Evolutionary conservation across 2,329 filamentous ascomycete species (phyloP).

Genomic region (Ascochyta fabae): DNA sequence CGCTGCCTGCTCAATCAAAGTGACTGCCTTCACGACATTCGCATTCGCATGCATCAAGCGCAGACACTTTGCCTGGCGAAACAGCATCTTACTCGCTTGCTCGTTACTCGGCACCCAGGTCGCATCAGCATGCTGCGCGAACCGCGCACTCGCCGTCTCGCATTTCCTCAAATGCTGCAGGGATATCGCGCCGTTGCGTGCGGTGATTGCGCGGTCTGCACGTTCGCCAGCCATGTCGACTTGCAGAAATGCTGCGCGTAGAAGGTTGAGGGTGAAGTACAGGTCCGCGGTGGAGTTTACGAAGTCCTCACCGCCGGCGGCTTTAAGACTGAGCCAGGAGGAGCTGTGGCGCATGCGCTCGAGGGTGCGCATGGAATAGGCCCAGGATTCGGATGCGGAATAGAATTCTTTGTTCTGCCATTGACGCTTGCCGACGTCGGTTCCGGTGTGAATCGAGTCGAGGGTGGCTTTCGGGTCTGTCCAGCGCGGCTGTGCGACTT

Average conservation of each 20-base stretch:
- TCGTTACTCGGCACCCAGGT: constrained; percentile 33
- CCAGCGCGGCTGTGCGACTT: constrained; percentile 33
- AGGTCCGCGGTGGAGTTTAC: constrained; percentile 33
- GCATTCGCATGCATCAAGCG: constrained; percentile 21
- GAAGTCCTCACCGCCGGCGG: constrained; percentile 31
- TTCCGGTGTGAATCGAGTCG: constrained; percentile 33
- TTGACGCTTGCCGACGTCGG: constrained; percentile 37
- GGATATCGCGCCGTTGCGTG: constrained; percentile 23
- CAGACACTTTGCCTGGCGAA: constrained; percentile 29
- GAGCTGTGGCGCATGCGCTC: constrained; percentile 39
- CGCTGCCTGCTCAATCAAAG: constrained; percentile 27
- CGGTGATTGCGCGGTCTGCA: not conserved
- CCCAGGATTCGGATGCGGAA: constrained; percentile 29
- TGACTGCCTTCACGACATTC: constrained; percentile 21
- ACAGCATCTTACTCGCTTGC: constrained; percentile 35
- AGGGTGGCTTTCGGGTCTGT: constrained; percentile 31
- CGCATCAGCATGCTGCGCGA: constrained; percentile 32
- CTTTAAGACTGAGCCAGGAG: constrained; percentile 29
- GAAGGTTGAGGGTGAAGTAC: constrained; percentile 34
- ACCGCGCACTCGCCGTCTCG: constrained; percentile 30
- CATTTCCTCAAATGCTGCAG: constrained; percentile 30
- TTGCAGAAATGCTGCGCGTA: constrained; percentile 33
- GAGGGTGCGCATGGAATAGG: constrained; percentile 32
- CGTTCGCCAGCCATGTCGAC: constrained; percentile 29
- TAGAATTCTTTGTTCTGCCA: constrained; percentile 35